Conservation (phyloP, 768 basidiomycete genomes). For the Boletellus emodensis region DNA sequence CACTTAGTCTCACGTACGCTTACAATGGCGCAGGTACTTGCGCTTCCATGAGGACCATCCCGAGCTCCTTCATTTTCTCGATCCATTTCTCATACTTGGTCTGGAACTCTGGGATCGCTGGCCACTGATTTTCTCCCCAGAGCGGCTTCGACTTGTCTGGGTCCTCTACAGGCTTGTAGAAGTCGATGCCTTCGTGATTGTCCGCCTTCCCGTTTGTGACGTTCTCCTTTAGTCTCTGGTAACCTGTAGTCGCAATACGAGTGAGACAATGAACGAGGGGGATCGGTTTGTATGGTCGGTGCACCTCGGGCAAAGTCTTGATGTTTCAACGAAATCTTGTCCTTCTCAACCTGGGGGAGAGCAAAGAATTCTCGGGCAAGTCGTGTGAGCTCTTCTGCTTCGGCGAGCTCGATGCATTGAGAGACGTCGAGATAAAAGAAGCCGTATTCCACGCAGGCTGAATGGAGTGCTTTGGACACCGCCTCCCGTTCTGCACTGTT, state of each 20-base stretch:
- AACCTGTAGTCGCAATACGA: constrained; percentile 48
- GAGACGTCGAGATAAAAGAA: constrained; percentile 87
- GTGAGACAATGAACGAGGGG: not conserved
- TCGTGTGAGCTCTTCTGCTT: constrained; percentile 60
- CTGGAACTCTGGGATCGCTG: constrained; percentile 51
- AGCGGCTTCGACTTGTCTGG: constrained; percentile 69
- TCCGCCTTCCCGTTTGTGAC: constrained; percentile 82
- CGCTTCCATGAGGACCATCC: constrained; percentile 84
- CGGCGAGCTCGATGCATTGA: constrained; percentile 48
- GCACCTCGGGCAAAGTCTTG: constrained; percentile 79
- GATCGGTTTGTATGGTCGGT: not conserved
- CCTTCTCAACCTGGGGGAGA: constrained; percentile 73
- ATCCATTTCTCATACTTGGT: constrained; percentile 71
- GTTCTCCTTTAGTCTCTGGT: constrained; percentile 76
- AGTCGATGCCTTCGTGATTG: constrained; percentile 81
- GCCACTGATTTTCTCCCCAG: constrained; percentile 91
- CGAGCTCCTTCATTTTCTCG: constrained; percentile 80
- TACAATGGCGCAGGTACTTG: constrained; percentile 33
- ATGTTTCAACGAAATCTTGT: constrained; percentile 59
- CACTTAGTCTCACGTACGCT: not conserved
- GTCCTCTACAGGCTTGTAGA: constrained; percentile 68
- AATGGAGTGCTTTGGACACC: constrained; percentile 56
- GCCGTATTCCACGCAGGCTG: constrained; percentile 72
- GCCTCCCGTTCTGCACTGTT: constrained; percentile 38
- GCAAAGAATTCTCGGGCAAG: constrained; percentile 73